A percentile compares a stretch with the other conserved stretches of the same genome.
phyloP scores from a whole-genome alignment of 2,329 filamentous ascomycete species.

The Penicillium sp. region DNA sequence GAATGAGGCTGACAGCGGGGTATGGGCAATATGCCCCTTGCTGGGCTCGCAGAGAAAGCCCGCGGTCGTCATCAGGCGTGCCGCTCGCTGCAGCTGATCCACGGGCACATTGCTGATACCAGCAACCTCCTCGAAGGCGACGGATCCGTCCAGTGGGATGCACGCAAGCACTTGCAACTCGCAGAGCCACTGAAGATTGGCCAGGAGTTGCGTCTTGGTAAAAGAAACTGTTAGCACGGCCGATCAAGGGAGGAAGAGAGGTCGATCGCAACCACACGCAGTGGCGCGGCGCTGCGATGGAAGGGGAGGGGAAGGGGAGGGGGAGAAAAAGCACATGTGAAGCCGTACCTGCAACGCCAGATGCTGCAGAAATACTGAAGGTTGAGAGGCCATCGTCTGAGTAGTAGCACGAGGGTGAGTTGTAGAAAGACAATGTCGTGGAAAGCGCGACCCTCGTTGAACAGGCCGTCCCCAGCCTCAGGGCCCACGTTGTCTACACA shows the following conservation, averaged over 20 bases:
- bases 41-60: conserved; percentile 1
- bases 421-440: no score
- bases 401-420: neutral
- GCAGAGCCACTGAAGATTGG: conserved; percentile 12
- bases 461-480: no score
- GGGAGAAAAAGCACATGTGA: neutral
- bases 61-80: conserved; percentile 2
- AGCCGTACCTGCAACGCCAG: conserved; percentile 2
- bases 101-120: conserved; percentile 3
- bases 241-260: no score
- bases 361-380: conserved; percentile 8
- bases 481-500: no score
- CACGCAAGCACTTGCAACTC: conserved; percentile 12
- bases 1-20: conserved; percentile 5
- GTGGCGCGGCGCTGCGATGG: no score
- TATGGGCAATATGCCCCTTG: conserved; percentile 4
- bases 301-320: no score
- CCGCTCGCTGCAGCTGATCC: conserved; percentile 9
- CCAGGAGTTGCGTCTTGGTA: conserved; percentile 3
- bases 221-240: no score
- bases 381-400: neutral
- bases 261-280: no score
- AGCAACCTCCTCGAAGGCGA: conserved; percentile 9
- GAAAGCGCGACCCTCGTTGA: no score
- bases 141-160: conserved; percentile 6